These are phyloP conservation scores for Letharia lupina DNA, from an alignment of 495 filamentous ascomycete species.

Conservation along the genomic window DNA sequence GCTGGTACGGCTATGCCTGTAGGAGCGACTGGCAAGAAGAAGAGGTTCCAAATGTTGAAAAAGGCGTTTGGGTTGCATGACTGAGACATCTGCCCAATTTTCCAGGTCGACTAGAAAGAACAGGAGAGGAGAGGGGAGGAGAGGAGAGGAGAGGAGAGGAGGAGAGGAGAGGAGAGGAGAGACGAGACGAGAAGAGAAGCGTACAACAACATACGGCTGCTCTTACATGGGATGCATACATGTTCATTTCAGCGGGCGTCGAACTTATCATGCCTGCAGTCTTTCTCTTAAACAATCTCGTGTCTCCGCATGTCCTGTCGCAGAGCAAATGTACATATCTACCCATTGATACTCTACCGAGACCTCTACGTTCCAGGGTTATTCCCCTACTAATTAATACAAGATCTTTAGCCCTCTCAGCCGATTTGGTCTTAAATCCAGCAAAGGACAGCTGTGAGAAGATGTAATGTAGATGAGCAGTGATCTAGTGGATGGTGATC, in stretches of 20 bases:
- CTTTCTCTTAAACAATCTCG: background rate
- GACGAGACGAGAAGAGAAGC: background rate
- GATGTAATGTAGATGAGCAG: no score
- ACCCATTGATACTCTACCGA: background rate
- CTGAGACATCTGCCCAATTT: conserved; percentile 21
- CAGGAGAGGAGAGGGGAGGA: no score
- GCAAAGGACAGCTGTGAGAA: no score
- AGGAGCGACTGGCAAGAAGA: conserved; percentile 38
- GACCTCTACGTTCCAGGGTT: conserved; percentile 1
- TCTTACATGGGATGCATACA: background rate
- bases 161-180: no score
- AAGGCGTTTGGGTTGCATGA: conserved; percentile 41
- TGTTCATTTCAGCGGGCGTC: conserved; percentile 8
- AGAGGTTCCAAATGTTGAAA: conserved; percentile 41
- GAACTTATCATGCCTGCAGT: background rate
- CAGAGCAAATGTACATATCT: conserved; percentile 12
- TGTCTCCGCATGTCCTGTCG: background rate
- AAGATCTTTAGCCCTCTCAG: background rate
- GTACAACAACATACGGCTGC: background rate
- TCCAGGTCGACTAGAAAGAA: conserved; percentile 5
- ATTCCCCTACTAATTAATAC: conserved; percentile 11
- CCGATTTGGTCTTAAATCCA: background rate
- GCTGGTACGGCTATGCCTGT: conserved; percentile 30
- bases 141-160: no score
- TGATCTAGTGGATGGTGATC: background rate